Percentiles rank a stretch among this genome's conserved stretches.
Conservation (phyloP, 2,329 filamentous ascomycete genomes). For the Dichotomopilus funicola region DNA sequence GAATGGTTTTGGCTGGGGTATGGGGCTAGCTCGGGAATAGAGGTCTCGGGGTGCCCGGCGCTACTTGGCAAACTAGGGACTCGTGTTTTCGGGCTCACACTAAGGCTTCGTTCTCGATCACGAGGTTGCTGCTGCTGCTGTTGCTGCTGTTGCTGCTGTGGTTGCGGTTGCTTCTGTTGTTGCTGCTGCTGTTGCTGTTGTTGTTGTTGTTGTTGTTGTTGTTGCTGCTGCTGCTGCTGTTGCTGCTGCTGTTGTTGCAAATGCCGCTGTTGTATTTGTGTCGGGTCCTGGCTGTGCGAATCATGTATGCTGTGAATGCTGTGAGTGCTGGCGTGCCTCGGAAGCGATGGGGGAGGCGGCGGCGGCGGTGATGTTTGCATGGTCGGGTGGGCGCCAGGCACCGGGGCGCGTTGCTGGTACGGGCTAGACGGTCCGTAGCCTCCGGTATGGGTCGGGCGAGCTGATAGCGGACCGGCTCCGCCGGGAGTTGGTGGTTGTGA, state of each 20-base stretch:
- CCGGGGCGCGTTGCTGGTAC: conserved; percentile 48
- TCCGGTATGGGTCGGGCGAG: conserved; percentile 16
- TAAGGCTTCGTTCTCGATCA: conserved; percentile 64
- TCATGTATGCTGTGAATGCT: conserved; percentile 42
- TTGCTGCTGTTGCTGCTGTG: too few relatives aligned
- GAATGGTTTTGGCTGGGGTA: conserved; percentile 17
- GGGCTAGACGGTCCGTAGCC: conserved; percentile 48
- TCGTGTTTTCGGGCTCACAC: conserved; percentile 72
- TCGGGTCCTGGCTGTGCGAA: conserved; percentile 29
- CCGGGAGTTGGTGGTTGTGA: conserved; percentile 50
- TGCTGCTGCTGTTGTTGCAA: too few relatives aligned
- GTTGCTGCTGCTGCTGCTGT: too few relatives aligned
- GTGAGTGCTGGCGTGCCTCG: conserved; percentile 38
- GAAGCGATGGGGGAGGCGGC: conserved; percentile 32
- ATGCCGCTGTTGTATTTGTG: conserved; percentile 39
- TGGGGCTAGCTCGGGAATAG: conserved; percentile 23
- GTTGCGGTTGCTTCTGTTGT: too few relatives aligned
- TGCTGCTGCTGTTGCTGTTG: too few relatives aligned
- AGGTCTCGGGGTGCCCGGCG: conserved; percentile 29
- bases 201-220: too few relatives aligned
- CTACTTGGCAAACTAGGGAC: conserved; percentile 47
- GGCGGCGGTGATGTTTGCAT: conserved; percentile 30
- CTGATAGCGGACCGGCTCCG: conserved; percentile 43
- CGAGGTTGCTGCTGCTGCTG: conserved; percentile 35
- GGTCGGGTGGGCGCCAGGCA: conserved; percentile 31